Base-by-base conservation (phyloP, 805 yeast genomes). In the Starmerella scarabaei region DNA sequence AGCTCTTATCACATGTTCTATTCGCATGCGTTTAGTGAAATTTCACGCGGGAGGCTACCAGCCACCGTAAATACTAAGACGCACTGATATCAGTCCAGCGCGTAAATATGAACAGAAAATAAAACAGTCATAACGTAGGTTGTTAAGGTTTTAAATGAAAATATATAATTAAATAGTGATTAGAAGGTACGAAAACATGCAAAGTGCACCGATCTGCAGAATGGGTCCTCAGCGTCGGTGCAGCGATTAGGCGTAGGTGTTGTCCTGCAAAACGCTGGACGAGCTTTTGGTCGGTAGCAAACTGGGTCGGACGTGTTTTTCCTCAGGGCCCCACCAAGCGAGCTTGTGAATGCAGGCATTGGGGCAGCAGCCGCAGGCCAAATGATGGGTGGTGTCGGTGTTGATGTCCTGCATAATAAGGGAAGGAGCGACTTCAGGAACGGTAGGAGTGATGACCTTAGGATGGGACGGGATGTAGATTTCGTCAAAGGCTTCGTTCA, bases 381-480 rank as follows among this genome's bases (percentile, higher is more conserved):
- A 53, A 28, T 65, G 66, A 42, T 64, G 67, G 3, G 66, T 59
- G 20, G 67, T 60, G 54, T 73, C 77, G 12, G 75, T 71, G 49
- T 67, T 68, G 40, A 60, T 58, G 55, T 72, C 78, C 54, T 71
- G 75, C 57, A 73, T 71, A 38, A 73, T 70, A 39, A 73, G 58
- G 38, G 77, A 69, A 3, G 78, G 78, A 42, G 71, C 77, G 53
- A 70, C 71, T 28, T 57, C 54, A 16, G 77, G 77, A 8, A 71
- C 64, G 23, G 42, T 36, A 21, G 52, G 50, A 11, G 53, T 44
- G 16, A 33, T 23, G 15, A 34, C 40, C 34, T 40, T 36, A 19
- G 55, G 53, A 12, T 46, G 31, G 6, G 65, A 60, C 3, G 78
- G 77, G 42, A 72, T 68, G 52, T 71, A 72, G 23, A 66, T 60